These are phyloP conservation scores for Trichophyton benhamiae DNA, from an alignment of 2,329 filamentous ascomycete species.

Conservation along the genomic window DNA sequence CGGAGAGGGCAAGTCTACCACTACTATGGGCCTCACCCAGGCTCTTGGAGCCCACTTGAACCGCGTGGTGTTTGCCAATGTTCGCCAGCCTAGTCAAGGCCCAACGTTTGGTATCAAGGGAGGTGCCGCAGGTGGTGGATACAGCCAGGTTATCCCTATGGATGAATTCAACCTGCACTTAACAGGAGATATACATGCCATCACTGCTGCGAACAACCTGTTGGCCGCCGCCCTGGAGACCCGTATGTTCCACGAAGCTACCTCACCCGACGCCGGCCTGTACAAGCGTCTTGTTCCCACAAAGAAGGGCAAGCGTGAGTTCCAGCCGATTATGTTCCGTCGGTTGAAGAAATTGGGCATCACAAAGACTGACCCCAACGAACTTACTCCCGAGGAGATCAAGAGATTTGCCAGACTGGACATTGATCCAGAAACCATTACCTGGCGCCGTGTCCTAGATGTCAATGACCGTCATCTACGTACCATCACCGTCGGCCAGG, in stretches of 20 bases:
- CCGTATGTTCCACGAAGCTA: constrained; percentile 94
- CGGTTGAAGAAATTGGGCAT: constrained; percentile 93
- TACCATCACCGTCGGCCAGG: constrained; percentile 76
- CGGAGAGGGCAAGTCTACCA: constrained; percentile 96
- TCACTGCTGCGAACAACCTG: constrained; percentile 93
- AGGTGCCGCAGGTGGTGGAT: constrained; percentile 89
- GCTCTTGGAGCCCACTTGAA: constrained; percentile 80
- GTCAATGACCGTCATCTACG: constrained; percentile 93
- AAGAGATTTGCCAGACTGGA: constrained; percentile 80
- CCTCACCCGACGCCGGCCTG: constrained; percentile 78
- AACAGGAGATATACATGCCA: constrained; percentile 95
- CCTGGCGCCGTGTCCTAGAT: constrained; percentile 89
- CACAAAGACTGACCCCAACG: constrained; percentile 82
- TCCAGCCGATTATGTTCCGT: constrained; percentile 82
- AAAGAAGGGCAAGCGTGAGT: constrained; percentile 81
- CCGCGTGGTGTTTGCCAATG: constrained; percentile 86
- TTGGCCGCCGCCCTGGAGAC: constrained; percentile 94
- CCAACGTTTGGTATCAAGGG: constrained; percentile 99
- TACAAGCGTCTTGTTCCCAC: constrained; percentile 77
- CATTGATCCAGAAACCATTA: constrained; percentile 93
- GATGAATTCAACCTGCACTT: constrained; percentile 98
- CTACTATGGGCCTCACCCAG: constrained; percentile 88
- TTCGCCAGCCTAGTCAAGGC: constrained; percentile 90
- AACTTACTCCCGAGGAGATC: constrained; percentile 83
- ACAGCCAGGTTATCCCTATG: constrained; percentile 99